Base-by-base conservation (phyloP, 352 stramenopile genomes). In the Phytopythium ostracodes region DNA sequence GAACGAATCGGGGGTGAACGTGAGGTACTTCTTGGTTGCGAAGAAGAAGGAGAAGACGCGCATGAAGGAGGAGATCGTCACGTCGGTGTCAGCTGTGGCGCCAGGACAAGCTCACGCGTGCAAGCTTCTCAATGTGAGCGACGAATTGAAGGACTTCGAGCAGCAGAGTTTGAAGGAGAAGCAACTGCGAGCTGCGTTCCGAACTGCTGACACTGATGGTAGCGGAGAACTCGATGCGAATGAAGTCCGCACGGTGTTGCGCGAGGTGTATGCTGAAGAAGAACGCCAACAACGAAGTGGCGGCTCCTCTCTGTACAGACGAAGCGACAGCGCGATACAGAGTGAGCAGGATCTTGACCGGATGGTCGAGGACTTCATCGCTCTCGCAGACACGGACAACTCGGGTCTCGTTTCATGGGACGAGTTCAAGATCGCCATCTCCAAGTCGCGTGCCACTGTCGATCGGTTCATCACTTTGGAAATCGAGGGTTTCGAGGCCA, bases 91-190 rank as follows among this genome's bases (percentile, higher is more conserved):
- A 7, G 68, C 72, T 3, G 84, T 96, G 2, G 73, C 79, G 10
- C 58, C 71, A 1, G 68, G 67, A 31, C 73, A 81, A 57, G 67
- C 82, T 2, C 77, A 88, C 43, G 68, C 83, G 17, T 96, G 87
- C 40, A 62, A 77, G 53, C 66, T 96, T 15, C 51, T 92, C 49
- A 71, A 87, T 52, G 73, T 75, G 46, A 79, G 79, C 14, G 81
- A 92, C 56, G 81, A 93, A 47, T n/a, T 81, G 35, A 68, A 81
- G 53, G 79, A 83, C 18, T 88, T 78, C 42, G 80, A 92, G 43
- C 73, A 91, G 46, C 84, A 96, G 59, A 90, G 70, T 55, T 49
- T 94, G 50, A 94, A 95, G 61, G 86, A 96, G 56, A 96, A 96
- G 55, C 82, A 96, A 31, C 66, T 96, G 51, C 81, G 87, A 2